Percentiles rank a stretch among this genome's conserved stretches.
phyloP scores from a whole-genome alignment of 176 grass and related monocot genomes.

The Hordeum marinum region DNA sequence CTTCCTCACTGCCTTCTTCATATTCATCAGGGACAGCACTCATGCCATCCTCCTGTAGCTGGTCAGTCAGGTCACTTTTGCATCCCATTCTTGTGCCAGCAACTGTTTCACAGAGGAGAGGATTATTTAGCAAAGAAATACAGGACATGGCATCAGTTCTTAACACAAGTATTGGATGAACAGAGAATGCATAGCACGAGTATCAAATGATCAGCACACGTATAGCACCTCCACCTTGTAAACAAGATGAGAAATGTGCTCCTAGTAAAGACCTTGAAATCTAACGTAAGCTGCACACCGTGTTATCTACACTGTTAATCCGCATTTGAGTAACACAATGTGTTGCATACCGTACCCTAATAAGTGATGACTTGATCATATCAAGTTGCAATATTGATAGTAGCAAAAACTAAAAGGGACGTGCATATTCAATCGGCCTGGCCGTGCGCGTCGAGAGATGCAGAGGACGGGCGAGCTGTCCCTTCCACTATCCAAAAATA shows the following conservation, averaged over 20 bases:
- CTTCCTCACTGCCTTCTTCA: constrained; percentile 24
- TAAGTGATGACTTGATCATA: neutral
- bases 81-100: neutral
- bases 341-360: neutral
- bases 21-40: neutral
- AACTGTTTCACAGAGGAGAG: constrained; percentile 10
- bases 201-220: neutral
- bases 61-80: neutral
- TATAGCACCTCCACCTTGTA: neutral
- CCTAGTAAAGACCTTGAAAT: neutral
- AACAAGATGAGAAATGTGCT: neutral
- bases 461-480: neutral
- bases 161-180: neutral
- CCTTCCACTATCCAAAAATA: neutral
- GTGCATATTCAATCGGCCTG: neutral
- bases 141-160: neutral
- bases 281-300: neutral
- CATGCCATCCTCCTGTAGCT: neutral
- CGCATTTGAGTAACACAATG: neutral
- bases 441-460: neutral
- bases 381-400: neutral
- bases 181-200: neutral
- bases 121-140: neutral
- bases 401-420: neutral
- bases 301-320: neutral